Evolutionary conservation across 1,284 basidiomycete species (phyloP), one percentile per base, ranked within the genome.

Genomic region (Clitocybe nebularis): DNA sequence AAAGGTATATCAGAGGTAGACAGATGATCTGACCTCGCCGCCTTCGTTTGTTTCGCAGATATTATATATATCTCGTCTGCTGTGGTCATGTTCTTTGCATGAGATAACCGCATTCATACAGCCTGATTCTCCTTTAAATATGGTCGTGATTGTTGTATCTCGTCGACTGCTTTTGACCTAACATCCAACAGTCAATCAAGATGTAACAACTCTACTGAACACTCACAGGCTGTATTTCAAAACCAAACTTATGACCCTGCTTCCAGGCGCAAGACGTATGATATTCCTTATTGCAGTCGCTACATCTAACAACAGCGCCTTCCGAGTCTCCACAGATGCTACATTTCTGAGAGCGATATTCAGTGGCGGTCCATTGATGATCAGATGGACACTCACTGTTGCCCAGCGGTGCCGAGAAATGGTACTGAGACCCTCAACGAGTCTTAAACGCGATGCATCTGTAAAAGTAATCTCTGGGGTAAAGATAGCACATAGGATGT

Each of bases 201-300:
- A 14, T 4, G 9, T 4, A 16, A 14, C 7, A 5, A 24, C 22
- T 7, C 16, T 35, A 40, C 6, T 23, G 23, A 30, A 40, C 16
- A 59, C 88, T 62, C 52, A 87, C 89, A 35, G 86, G 77, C 51
- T 84, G 81, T 35, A 97, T 78, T 66, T 96, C 92, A 61, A 98
- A 97, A 13, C 89, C 93, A 51, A 98, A 89, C 51, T 75, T 84
- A 66, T 84, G 81, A 0, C 84, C 85, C 16, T 81, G 71, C 41
- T 75, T 77, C 87, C 88, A 96, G 8, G 93, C 95, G 59, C 95
- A 99, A 0, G 89, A 86, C 7, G 86, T 76, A 62, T 99, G 95
- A 60, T 85, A 93, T 44, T 85, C 79, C 39, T 75, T 77, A 5
- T 69, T 67, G 60, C 95, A 97, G 51, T 93, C 90, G 28, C 68